Percentiles rank a stretch among this genome's conserved stretches.
Conservation (phyloP, 2,329 filamentous ascomycete species). For the Blastomyces percursus region DNA sequence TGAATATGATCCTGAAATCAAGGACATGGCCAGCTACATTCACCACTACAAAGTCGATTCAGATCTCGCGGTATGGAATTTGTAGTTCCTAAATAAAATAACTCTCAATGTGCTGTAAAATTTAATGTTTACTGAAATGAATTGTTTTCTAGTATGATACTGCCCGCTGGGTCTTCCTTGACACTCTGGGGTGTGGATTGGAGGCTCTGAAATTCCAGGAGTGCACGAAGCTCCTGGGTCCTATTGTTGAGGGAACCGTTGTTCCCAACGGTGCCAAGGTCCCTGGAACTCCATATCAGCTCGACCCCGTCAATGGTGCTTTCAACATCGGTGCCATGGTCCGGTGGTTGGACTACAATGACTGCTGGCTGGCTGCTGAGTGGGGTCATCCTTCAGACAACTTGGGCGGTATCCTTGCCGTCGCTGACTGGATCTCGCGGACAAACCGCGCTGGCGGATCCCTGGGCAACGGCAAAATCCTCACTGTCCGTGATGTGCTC, state of each 20-base stretch:
- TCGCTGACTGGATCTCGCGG: constrained; percentile 94
- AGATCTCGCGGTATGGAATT: constrained; percentile 67
- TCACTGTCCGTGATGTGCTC: constrained; percentile 81
- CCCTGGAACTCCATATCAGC: constrained; percentile 81
- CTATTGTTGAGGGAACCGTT: constrained; percentile 76
- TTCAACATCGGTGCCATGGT: constrained; percentile 99
- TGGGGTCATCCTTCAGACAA: constrained; percentile 99
- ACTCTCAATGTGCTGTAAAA: background rate
- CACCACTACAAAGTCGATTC: constrained; percentile 86
- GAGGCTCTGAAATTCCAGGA: constrained; percentile 93
- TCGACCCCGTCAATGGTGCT: constrained; percentile 88
- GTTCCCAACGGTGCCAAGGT: constrained; percentile 90
- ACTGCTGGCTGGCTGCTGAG: constrained; percentile 98
- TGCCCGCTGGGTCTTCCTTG: constrained; percentile 89
- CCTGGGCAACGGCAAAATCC: constrained; percentile 59
- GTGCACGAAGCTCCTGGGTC: constrained; percentile 88
- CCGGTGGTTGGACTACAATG: constrained; percentile 98
- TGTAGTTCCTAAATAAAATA: background rate
- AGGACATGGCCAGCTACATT: constrained; percentile 89
- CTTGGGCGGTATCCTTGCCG: constrained; percentile 88
- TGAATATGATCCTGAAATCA: constrained; percentile 83
- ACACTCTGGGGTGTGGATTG: constrained; percentile 92
- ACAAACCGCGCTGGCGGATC: constrained; percentile 81
- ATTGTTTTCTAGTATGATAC: constrained; percentile 64
- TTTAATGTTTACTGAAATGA: background rate